A percentile compares a stretch with the other conserved stretches of the same genome.
phyloP scores from a whole-genome alignment of 2,329 filamentous ascomycete genomes.

The Fusarium keratoplasticum region DNA sequence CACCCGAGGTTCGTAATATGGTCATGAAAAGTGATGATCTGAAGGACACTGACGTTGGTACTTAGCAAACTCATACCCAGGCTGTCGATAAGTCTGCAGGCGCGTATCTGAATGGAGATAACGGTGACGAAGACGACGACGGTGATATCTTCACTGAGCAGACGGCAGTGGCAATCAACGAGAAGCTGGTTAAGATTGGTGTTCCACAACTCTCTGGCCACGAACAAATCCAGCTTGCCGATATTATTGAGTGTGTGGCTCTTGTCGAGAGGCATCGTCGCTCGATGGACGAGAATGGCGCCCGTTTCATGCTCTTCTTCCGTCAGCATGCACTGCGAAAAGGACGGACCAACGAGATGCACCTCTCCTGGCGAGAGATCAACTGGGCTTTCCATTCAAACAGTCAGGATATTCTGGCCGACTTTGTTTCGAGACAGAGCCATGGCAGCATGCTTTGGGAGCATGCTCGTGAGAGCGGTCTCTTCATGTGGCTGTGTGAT shows the following conservation, averaged over 20 bases:
- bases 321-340: constrained; percentile 81
- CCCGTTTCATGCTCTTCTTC: constrained; percentile 89
- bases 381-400: constrained; percentile 86
- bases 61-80: constrained; percentile 31
- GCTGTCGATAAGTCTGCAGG: constrained; percentile 47
- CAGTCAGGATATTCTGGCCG: constrained; percentile 89
- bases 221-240: constrained; percentile 86
- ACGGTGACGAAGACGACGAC: constrained; percentile 59
- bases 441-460: constrained; percentile 86
- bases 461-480: constrained; percentile 84
- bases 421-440: constrained; percentile 84
- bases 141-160: constrained; percentile 77
- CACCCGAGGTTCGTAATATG: constrained; percentile 37
- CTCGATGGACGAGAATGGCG: constrained; percentile 91
- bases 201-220: constrained; percentile 84
- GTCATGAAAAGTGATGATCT: not conserved
- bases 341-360: constrained; percentile 71
- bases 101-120: constrained; percentile 52
- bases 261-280: constrained; percentile 87
- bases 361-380: constrained; percentile 82
- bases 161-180: constrained; percentile 76
- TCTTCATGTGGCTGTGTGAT: constrained; percentile 96
- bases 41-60: constrained; percentile 12
- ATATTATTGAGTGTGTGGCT: constrained; percentile 86
- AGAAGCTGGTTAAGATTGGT: constrained; percentile 79